Conservation (phyloP, 805 yeast species). For the Yarrowia sp. region DNA sequence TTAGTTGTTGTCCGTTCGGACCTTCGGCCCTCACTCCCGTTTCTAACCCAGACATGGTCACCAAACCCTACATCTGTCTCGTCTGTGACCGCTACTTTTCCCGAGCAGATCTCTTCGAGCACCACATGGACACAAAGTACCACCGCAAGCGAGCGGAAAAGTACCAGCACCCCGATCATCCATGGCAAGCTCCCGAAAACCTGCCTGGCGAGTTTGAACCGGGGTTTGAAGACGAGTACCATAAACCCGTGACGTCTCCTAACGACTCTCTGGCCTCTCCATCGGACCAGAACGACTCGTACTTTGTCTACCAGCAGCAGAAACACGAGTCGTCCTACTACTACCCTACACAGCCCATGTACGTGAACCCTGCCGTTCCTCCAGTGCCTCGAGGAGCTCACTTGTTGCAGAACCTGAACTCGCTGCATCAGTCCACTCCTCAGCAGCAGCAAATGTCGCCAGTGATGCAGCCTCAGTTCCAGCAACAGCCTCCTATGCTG, state of each 20-base stretch:
- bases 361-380: background rate
- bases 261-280: background rate
- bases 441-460: background rate
- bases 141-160: conserved; percentile 35
- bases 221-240: background rate
- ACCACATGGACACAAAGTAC: conserved; percentile 39
- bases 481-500: background rate
- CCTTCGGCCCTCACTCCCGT: background rate
- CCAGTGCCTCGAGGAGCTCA: background rate
- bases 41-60: background rate
- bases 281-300: background rate
- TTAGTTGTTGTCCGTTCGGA: background rate
- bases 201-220: background rate
- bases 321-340: background rate
- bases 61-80: conserved; percentile 32
- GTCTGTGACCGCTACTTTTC: conserved; percentile 40
- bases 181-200: background rate
- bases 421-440: background rate
- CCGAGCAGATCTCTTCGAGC: conserved; percentile 40
- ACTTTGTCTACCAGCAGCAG: conserved; percentile 4
- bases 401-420: background rate
- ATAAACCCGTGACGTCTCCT: background rate
- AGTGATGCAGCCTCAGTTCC: background rate
- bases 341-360: background rate
- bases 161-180: conserved; percentile 10